Percentiles rank a stretch among this genome's conserved stretches.
Evolutionary conservation across 306 rosid species (phyloP).

Genomic region (Lathyrus oleraceus): DNA sequence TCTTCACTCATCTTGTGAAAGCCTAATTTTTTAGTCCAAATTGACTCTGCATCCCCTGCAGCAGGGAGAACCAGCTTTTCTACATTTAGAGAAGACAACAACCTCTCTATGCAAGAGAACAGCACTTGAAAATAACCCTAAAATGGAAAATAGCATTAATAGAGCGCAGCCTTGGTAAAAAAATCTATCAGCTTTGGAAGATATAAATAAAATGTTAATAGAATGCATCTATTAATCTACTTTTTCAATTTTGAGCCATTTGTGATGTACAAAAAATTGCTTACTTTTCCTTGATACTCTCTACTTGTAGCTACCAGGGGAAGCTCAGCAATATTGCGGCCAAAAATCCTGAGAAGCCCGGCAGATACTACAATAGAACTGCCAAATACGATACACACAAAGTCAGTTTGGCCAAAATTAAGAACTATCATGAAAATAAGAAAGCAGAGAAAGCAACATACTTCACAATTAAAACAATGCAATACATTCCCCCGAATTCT

Average conservation of each 20-base stretch:
- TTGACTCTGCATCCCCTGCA: constrained; percentile 95
- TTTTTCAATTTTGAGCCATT: constrained; percentile 5
- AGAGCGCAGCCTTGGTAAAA: constrained; percentile 19
- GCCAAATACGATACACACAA: constrained; percentile 33
- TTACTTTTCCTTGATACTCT: constrained; percentile 92
- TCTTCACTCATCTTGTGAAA: constrained; percentile 88
- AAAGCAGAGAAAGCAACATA: constrained; percentile 43
- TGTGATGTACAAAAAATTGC: constrained; percentile 29
- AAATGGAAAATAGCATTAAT: constrained; percentile 17
- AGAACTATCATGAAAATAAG: constrained; percentile 13
- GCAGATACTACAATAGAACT: constrained; percentile 96
- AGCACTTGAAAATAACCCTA: constrained; percentile 97
- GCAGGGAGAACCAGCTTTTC: constrained; percentile 97
- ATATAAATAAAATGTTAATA: not conserved
- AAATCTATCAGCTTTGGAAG: constrained; percentile 17
- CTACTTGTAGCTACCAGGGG: constrained; percentile 97
- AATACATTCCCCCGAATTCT: constrained; percentile 99
- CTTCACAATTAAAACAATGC: constrained; percentile 91
- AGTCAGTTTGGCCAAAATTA: constrained; percentile 26
- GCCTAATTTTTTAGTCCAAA: constrained; percentile 94
- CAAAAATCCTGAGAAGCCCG: constrained; percentile 93
- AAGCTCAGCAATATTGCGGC: constrained; percentile 90
- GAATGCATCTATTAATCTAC: constrained; percentile 13
- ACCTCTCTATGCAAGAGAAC: constrained; percentile 82
- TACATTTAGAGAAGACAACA: constrained; percentile 75